Percentiles rank a stretch among this genome's conserved stretches.
These are phyloP conservation scores for Candida peoriensis DNA, from an alignment of 805 yeast species.

Conservation along the genomic window DNA sequence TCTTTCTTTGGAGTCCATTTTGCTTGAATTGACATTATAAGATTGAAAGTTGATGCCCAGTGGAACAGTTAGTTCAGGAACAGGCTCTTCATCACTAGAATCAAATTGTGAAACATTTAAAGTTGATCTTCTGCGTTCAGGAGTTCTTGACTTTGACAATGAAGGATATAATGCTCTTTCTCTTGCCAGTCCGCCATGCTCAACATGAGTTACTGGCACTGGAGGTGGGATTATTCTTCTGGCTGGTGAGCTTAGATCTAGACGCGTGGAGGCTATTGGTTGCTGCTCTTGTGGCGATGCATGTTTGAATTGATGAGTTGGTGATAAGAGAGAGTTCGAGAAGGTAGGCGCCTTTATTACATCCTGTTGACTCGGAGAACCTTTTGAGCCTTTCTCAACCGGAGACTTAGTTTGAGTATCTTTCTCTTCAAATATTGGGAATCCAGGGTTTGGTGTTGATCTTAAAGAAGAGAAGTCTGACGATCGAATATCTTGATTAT, in stretches of 20 bases:
- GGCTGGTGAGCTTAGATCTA: constrained; percentile 2
- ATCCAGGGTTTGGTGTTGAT: no score
- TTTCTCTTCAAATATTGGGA: not conserved
- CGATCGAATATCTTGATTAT: no score
- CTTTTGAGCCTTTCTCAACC: not conserved
- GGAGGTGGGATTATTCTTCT: constrained; percentile 1
- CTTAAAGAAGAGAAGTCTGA: no score
- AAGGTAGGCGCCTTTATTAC: no score
- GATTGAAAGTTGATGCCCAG: no score
- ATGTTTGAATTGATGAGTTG: not conserved
- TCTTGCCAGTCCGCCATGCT: no score
- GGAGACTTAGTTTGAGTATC: not conserved
- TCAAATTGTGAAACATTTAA: constrained; percentile 13
- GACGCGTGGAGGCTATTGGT: not conserved
- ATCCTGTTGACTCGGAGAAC: not conserved
- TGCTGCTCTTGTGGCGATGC: not conserved
- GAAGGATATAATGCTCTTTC: no score
- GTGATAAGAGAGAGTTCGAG: no score
- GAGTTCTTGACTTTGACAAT: no score
- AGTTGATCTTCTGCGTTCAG: not conserved
- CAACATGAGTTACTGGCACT: no score
- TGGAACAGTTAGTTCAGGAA: constrained; percentile 21
- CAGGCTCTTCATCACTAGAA: constrained; percentile 22
- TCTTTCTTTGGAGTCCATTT: no score
- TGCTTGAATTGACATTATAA: no score